A percentile compares a stretch with the other conserved stretches of the same genome.
Conservation (phyloP, 371 early-diverging fungal genomes). For the Rhizopus sp. region DNA sequence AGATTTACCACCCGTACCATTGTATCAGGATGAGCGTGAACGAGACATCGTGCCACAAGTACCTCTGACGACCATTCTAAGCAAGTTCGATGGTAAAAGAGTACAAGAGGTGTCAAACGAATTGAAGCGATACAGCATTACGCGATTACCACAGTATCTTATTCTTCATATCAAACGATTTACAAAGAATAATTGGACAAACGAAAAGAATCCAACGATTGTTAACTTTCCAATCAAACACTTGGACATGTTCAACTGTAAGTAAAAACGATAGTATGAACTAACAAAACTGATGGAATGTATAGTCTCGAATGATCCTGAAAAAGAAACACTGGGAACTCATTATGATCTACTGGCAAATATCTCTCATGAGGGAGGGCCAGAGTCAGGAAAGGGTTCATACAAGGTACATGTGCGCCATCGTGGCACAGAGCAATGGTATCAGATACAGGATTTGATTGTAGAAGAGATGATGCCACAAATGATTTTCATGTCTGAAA, state of each 20-base stretch:
- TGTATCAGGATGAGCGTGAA: constrained; percentile 89
- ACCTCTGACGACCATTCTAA: constrained; percentile 74
- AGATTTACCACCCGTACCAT: constrained; percentile 92
- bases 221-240: constrained; percentile 94
- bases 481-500: constrained; percentile 92
- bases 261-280: constrained; percentile 7
- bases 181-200: constrained; percentile 82
- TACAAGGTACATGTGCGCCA: constrained; percentile 86
- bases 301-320: constrained; percentile 53
- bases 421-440: constrained; percentile 90
- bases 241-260: constrained; percentile 80
- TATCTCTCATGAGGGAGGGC: constrained; percentile 88
- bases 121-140: constrained; percentile 73
- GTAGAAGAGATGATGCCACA: constrained; percentile 94
- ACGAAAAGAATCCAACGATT: constrained; percentile 96
- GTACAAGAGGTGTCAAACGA: constrained; percentile 69
- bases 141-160: constrained; percentile 80
- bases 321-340: constrained; percentile 46
- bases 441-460: constrained; percentile 90
- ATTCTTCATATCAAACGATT: constrained; percentile 94
- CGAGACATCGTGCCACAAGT: constrained; percentile 93
- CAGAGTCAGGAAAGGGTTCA: constrained; percentile 67
- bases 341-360: constrained; percentile 91
- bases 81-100: constrained; percentile 85
- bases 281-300: background rate